Evolutionary conservation across 2,329 filamentous ascomycete genomes (phyloP), one percentile per base, ranked within the genome.

Genomic region (Talaromyces marneffei): DNA sequence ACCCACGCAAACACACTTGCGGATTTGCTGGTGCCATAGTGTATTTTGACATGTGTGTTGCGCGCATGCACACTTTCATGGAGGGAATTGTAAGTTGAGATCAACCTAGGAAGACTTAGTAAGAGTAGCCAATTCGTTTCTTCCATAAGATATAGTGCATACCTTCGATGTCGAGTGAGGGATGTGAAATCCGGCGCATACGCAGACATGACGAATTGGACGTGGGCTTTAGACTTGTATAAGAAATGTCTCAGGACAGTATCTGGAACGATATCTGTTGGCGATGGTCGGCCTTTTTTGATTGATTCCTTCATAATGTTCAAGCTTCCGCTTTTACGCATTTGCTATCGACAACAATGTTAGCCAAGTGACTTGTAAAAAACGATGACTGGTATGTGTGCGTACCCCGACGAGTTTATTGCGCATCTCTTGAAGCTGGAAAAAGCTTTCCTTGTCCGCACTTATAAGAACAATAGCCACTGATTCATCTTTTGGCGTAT

Each of bases 391-490:
- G 16, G n/a, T 18, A 33, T n/a, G 8, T 20, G n/a, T 33, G 16
- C 76, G 64, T 74, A 83, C 82, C 74, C 82, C 77, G 27, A 88
- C 81, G 44, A 88, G 75, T 7, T 81, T 76, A 70, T 87, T 80
- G 46, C 85, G 81, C 83, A 88, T 87, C 64, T 87, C 85, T 71
- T 94, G 87, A 68, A 99, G 81, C 59, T 91, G 88, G 72, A 91
- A 97, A 77, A 99, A 99, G 68, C 89, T 89, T 77, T 99, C 93
- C 71, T 92, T 94, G 68, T 96, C 88, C 0, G 93, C 84, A 72
- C 91, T 96, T 71, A 99, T 95, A 63, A 99, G 83, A 35, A 99
- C 85, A 62, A 97, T 87, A 25, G 93, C 94, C n/a, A 96, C 87
- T 27, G 85, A 83, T 65, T 94, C 88, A 56, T 91, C 87, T 55